Evolutionary conservation across 1,284 basidiomycete species (phyloP), one percentile per base, ranked within the genome.

Genomic region (Neonothopanus nambi): DNA sequence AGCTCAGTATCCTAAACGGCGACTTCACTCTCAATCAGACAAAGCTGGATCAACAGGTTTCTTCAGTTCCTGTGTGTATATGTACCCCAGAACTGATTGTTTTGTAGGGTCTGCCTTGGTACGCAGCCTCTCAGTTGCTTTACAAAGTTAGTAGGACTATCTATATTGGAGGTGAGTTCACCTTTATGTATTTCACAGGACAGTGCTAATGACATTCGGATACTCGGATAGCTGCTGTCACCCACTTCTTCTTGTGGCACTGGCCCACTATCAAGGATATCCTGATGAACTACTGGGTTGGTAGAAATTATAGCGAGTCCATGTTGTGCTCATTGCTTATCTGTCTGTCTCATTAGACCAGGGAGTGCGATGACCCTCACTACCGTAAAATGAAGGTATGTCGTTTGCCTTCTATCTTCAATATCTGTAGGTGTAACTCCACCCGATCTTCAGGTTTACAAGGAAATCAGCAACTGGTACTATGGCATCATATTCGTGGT

Each of bases 401-500:
- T 4, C 13, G 15, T 20, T 11, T 42, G 1, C 4, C 12, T 15
- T 8, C 18, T 3, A 33, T 15, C 5, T 8, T 17, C 28, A 17
- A 23, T 18, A 7, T 20, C 21, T 6, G 12, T 51, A 7, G 21
- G 7, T 24, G 26, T 48, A 24, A 17, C 30, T 4, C 18, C 26
- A 23, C 13, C 23, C 8, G 23, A 1, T 11, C 24, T n/a, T 4
- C 44, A 73, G 63, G 66, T 67, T 17, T 80, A 80, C 68, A 69
- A 70, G 58, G 73, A 73, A 55, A 73, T 78, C 20, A 76, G 75
- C 33, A 70, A 72, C 59, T 79, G 72, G 71, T 77, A 75, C 73
- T 81, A 76, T 65, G 56, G 68, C 15, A 47, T 61, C 26, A 60
- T 75, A 5, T 67, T 78, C 41, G 44, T 64, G 5, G 60, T 48